phyloP scores from a whole-genome alignment of 305 asterid genomes.

The Fraxinus xanthoxyloides region DNA sequence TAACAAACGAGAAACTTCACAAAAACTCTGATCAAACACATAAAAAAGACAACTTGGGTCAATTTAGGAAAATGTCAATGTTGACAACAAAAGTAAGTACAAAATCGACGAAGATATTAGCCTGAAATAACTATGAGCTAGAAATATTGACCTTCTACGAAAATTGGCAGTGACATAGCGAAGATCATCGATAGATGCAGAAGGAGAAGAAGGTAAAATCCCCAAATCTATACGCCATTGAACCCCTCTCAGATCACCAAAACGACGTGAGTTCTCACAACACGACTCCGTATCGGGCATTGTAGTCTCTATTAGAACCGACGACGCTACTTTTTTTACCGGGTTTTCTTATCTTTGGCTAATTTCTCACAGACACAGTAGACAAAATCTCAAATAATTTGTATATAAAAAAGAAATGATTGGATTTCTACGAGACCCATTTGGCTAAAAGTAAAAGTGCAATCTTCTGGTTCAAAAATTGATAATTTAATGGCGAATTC shows the following conservation, averaged over 20 bases:
- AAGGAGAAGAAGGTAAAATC: slow-evolving; percentile 62
- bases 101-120: background rate
- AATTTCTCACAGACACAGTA: slow-evolving; percentile 26
- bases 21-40: background rate
- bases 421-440: slow-evolving; percentile 13
- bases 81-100: background rate
- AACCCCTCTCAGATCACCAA: slow-evolving; percentile 70
- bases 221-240: slow-evolving; percentile 93
- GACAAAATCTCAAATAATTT: slow-evolving; percentile 16
- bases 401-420: background rate
- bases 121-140: background rate
- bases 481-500: slow-evolving; percentile 1
- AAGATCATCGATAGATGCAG: slow-evolving; percentile 71
- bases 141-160: slow-evolving; percentile 67
- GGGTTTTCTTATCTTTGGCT: slow-evolving; percentile 11
- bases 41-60: background rate
- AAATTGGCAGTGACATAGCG: slow-evolving; percentile 83
- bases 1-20: background rate
- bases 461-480: slow-evolving; percentile 15
- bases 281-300: slow-evolving; percentile 41
- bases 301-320: slow-evolving; percentile 34
- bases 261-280: slow-evolving; percentile 36
- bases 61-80: background rate
- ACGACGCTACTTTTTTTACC: slow-evolving; percentile 4
- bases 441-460: slow-evolving; percentile 3